A percentile compares a stretch with the other conserved stretches of the same genome.
These are phyloP conservation scores for Neurospora discreta DNA, from an alignment of 495 filamentous ascomycete species.

Conservation along the genomic window DNA sequence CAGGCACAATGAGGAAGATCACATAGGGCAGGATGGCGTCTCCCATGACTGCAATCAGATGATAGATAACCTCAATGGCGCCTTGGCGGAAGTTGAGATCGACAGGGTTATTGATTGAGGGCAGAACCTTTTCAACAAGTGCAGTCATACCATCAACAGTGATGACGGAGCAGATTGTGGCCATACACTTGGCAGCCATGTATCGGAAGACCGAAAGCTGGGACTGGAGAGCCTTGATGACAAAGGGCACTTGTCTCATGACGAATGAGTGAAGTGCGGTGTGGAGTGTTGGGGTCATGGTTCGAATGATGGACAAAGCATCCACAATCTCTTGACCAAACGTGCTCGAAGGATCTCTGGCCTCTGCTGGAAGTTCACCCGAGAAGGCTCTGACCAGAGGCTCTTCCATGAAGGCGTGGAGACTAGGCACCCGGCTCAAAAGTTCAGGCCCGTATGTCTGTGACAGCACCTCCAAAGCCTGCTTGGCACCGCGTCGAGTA, in stretches of 20 bases:
- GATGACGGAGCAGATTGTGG: conserved; percentile 93
- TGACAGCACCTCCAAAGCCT: conserved; percentile 81
- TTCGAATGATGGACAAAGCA: conserved; percentile 82
- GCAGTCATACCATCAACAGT: conserved; percentile 91
- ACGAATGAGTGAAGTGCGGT: conserved; percentile 64
- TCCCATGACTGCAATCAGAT: conserved; percentile 96
- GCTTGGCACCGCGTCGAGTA: conserved; percentile 84
- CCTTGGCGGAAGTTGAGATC: conserved; percentile 85
- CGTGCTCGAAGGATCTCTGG: conserved; percentile 53
- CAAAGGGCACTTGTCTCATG: conserved; percentile 68
- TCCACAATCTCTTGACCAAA: conserved; percentile 89
- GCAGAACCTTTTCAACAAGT: conserved; percentile 84
- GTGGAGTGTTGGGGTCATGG: conserved; percentile 75
- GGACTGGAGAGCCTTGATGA: conserved; percentile 77
- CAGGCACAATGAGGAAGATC: conserved; percentile 97
- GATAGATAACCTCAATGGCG: conserved; percentile 86
- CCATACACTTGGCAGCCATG: conserved; percentile 93
- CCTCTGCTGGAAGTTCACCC: conserved; percentile 57
- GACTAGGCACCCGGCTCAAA: conserved; percentile 67
- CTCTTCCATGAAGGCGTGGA: conserved; percentile 66
- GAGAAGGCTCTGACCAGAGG: conserved; percentile 66
- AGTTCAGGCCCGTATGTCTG: conserved; percentile 65
- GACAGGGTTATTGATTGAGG: conserved; percentile 75
- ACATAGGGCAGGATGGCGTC: conserved; percentile 93
- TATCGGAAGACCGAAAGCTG: conserved; percentile 86